A percentile compares a stretch with the other conserved stretches of the same genome.
These are phyloP conservation scores for Chalciporus sp. DNA, from an alignment of 1,284 basidiomycete species.

Conservation along the genomic window DNA sequence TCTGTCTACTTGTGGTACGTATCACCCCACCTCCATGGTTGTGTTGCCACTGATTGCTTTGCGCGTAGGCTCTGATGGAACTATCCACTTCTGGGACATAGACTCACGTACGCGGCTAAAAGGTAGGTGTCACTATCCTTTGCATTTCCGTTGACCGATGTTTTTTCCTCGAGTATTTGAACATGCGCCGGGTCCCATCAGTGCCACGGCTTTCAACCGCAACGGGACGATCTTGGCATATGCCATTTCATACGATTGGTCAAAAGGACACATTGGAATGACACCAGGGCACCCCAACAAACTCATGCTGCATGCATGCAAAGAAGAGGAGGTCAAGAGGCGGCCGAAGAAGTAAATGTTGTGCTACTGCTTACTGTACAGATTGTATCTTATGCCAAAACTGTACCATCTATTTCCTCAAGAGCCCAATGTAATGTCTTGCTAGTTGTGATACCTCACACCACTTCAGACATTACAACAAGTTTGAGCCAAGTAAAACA, in stretches of 20 bases:
- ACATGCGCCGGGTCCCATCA: constrained; percentile 65
- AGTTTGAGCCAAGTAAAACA: too few species aligned
- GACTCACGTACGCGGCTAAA: constrained; percentile 88
- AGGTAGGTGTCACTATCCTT: constrained; percentile 50
- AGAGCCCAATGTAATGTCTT: too few species aligned
- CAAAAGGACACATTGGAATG: constrained; percentile 86
- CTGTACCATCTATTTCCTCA: too few species aligned
- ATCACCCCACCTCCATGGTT: constrained; percentile 28
- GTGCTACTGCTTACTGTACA: too few species aligned
- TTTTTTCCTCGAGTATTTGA: constrained; percentile 59
- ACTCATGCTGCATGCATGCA: constrained; percentile 88
- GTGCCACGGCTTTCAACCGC: constrained; percentile 81
- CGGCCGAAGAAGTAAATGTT: constrained; percentile 49
- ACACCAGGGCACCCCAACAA: constrained; percentile 82
- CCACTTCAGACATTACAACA: too few species aligned
- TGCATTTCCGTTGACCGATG: too few species aligned
- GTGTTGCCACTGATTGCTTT: constrained; percentile 12
- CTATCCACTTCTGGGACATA: constrained; percentile 89
- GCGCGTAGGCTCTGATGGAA: constrained; percentile 69
- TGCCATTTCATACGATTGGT: constrained; percentile 89
- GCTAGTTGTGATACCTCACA: too few species aligned
- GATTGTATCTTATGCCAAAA: too few species aligned
- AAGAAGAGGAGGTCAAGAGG: constrained; percentile 87
- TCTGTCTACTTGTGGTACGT: constrained; percentile 88
- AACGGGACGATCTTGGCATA: constrained; percentile 90